Evolutionary conservation across 2,329 filamentous ascomycete species (phyloP).

Genomic region (Fusarium coicis): DNA sequence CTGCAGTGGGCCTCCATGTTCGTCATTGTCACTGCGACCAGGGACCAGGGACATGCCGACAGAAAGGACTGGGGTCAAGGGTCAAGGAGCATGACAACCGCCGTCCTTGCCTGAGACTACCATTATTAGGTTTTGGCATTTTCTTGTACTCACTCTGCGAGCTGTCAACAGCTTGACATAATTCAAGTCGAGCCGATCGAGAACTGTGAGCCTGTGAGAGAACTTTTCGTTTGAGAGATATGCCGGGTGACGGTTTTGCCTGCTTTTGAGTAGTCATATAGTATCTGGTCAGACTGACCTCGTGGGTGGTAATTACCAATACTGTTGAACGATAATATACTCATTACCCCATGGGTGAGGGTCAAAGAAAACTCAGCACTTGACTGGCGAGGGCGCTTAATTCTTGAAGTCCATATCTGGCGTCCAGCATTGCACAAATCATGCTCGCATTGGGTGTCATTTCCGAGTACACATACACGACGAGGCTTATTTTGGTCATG

Average conservation of each 20-base stretch:
- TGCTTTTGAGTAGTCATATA: not conserved
- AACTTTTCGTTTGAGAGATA: not conserved
- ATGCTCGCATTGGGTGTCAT: constrained; percentile 1
- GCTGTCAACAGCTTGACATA: not conserved
- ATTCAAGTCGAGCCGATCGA: not conserved
- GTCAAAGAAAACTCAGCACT: not conserved
- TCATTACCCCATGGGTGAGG: not conserved
- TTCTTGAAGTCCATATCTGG: not conserved
- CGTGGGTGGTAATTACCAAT: not conserved
- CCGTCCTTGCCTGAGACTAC: constrained; percentile 19
- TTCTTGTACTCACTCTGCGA: not conserved
- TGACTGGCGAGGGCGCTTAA: not conserved
- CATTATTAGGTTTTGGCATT: not conserved
- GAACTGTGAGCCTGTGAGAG: not conserved
- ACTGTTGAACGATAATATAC: not conserved
- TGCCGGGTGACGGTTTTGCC: too few relatives aligned
- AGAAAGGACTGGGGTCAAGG: constrained; percentile 15
- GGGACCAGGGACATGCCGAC: not conserved
- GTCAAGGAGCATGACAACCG: constrained; percentile 19
- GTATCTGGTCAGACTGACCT: not conserved
- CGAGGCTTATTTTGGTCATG: constrained; percentile 4
- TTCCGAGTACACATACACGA: constrained; percentile 1
- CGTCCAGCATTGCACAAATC: not conserved
- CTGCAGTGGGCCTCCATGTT: constrained; percentile 43
- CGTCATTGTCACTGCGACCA: constrained; percentile 39